Evolutionary conservation across 1,284 basidiomycete genomes (phyloP), one percentile per base, ranked within the genome.

Genomic region (Fistulinella staudtii): DNA sequence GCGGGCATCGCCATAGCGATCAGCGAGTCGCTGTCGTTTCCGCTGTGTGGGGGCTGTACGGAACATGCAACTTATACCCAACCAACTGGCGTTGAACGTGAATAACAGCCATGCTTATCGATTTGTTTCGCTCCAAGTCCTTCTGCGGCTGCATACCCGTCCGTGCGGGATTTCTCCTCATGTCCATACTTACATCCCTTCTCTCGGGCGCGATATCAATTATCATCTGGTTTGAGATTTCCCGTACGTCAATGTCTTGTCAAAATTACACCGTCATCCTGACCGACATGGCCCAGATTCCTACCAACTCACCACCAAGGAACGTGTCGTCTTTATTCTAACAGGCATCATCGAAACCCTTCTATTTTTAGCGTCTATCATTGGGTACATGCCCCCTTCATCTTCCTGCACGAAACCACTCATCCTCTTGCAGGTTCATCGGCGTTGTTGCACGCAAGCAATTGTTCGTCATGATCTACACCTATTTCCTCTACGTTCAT

Each of bases 111-210:
- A n/a, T n/a, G n/a, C n/a, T n/a, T n/a, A n/a, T n/a, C n/a, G n/a
- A n/a, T n/a, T 13, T 67, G 9, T 45, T 67, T n/a, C 56, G 37
- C 24, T 63, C 61, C 15, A 67, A 55, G 39, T 74, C 66, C 4
- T 82, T 76, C 56, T 85, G 82, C 55, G 82, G 70, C 53, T 85
- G 82, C 55, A 58, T 85, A 51, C 76, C 80, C 34, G 76, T 81
- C n/a, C 73, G 82, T 45, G 46, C 76, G 4, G 80, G 82, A 25
- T 79, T 82, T 27, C 69, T 79, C 41, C 56, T 74, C 39, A 72
- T 79, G 66, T 71, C 77, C 21, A 48, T 73, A 3, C 57, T 82
- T 9, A 74, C 73, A 1, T 71, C 80, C 38, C 53, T 82, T 18
- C 60, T 83, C 23, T 67, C 76, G 3, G 75, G 74, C 2, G 45